A percentile compares a stretch with the other conserved stretches of the same genome.
phyloP scores from a whole-genome alignment of 1,284 basidiomycete species.

The Malassezia cuniculi region DNA sequence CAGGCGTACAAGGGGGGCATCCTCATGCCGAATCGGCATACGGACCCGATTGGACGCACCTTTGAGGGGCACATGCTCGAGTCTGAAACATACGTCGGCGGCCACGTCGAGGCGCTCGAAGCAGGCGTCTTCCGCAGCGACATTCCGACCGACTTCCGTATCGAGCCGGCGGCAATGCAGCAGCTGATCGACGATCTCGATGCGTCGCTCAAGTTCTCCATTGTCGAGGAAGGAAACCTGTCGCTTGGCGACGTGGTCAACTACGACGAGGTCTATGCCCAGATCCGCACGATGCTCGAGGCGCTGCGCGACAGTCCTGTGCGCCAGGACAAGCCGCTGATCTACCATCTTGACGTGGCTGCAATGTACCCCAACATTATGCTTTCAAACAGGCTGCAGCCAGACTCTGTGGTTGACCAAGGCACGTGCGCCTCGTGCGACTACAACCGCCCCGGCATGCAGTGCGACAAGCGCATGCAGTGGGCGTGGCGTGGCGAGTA shows the following conservation, averaged over 20 bases:
- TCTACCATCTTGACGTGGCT: constrained; percentile 97
- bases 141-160: constrained; percentile 87
- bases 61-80: constrained; percentile 90
- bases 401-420: constrained; percentile 94
- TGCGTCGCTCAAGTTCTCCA: constrained; percentile 74
- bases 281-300: constrained; percentile 69
- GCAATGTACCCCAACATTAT: constrained; percentile 99
- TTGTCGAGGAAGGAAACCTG: constrained; percentile 72
- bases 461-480: constrained; percentile 80
- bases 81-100: constrained; percentile 96
- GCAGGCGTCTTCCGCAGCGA: constrained; percentile 97
- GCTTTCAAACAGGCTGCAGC: constrained; percentile 97
- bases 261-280: constrained; percentile 77
- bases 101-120: constrained; percentile 95
- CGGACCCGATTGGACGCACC: constrained; percentile 80
- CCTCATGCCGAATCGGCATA: constrained; percentile 96
- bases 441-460: constrained; percentile 89
- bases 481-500: constrained; percentile 99
- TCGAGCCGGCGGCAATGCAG: constrained; percentile 74
- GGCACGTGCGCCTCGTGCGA: constrained; percentile 95
- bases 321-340: constrained; percentile 79
- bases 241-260: constrained; percentile 77
- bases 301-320: constrained; percentile 79
- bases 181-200: constrained; percentile 91
- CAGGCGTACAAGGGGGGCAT: constrained; percentile 84